These are phyloP conservation scores for Cryphonectria radicalis DNA, from an alignment of 2,329 filamentous ascomycete species.

Conservation along the genomic window DNA sequence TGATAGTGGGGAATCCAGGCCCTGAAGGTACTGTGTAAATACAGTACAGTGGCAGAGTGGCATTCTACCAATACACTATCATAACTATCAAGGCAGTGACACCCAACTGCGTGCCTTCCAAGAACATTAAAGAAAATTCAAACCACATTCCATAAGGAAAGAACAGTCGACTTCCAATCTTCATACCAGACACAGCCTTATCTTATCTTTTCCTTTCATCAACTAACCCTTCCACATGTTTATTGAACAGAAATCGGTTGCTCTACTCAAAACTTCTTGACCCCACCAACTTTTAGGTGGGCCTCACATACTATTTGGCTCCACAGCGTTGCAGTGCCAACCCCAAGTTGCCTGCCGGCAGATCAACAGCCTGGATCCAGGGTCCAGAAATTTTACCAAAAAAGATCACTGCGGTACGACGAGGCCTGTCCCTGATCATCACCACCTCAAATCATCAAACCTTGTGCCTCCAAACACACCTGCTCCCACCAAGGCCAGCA, in stretches of 20 bases:
- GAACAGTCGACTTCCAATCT: not conserved
- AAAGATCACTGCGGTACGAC: not conserved
- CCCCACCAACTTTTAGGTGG: conserved; percentile 16
- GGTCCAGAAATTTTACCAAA: conserved; percentile 23
- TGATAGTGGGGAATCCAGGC: not conserved
- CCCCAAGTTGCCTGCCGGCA: conserved; percentile 9
- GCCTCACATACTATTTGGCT: not conserved
- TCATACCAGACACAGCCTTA: not conserved
- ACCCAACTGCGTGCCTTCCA: not conserved
- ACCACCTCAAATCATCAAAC: not conserved
- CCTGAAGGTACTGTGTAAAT: too few relatives aligned
- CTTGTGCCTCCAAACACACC: not conserved
- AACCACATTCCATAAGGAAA: not conserved
- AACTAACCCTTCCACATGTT: not conserved
- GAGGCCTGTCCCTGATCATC: conserved; percentile 1
- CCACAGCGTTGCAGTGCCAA: not conserved
- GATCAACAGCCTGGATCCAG: not conserved
- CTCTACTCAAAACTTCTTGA: not conserved
- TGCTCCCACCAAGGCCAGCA: not conserved
- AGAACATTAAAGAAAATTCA: not conserved
- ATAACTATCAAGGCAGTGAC: not conserved
- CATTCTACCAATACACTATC: not conserved
- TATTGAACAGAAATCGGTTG: not conserved
- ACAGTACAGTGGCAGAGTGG: not conserved
- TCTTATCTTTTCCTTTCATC: not conserved